phyloP scores from a whole-genome alignment of 2,329 filamentous ascomycete genomes.

The Penicillium sp. region DNA sequence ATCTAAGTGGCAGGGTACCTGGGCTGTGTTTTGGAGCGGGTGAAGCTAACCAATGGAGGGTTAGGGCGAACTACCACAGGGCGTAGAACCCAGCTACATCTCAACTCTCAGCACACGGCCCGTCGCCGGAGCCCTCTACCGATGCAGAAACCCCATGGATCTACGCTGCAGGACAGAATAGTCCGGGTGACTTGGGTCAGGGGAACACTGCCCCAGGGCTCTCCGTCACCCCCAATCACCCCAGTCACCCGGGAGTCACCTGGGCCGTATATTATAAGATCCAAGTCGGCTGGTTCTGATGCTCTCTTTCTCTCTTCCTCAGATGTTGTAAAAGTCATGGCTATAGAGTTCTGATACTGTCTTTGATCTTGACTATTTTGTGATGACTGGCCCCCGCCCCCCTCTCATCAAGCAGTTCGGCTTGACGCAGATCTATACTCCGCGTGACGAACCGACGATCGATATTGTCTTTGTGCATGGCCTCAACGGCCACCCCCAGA shows the following conservation, averaged over 20 bases:
- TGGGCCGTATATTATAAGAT: constrained; percentile 12
- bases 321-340: neutral
- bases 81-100: neutral
- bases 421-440: constrained; percentile 44
- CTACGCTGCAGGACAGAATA: neutral
- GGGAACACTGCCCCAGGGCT: constrained; percentile 6
- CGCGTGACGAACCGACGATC: constrained; percentile 40
- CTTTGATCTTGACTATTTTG: neutral
- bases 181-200: constrained; percentile 13
- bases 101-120: neutral
- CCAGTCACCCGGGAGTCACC: neutral
- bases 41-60: neutral
- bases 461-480: constrained; percentile 71
- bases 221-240: neutral
- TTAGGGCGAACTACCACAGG: neutral
- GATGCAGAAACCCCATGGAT: constrained; percentile 5
- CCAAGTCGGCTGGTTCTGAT: neutral
- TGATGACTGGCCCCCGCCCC: constrained; percentile 24
- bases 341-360: constrained; percentile 7
- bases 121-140: neutral
- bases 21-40: constrained; percentile 1
- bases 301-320: neutral
- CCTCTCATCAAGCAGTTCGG: constrained; percentile 40
- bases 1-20: constrained; percentile 10
- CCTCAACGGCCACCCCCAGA: constrained; percentile 64